Evolutionary conservation across 768 basidiomycete species (phyloP).

Genomic region (Trametopsis cervina): DNA sequence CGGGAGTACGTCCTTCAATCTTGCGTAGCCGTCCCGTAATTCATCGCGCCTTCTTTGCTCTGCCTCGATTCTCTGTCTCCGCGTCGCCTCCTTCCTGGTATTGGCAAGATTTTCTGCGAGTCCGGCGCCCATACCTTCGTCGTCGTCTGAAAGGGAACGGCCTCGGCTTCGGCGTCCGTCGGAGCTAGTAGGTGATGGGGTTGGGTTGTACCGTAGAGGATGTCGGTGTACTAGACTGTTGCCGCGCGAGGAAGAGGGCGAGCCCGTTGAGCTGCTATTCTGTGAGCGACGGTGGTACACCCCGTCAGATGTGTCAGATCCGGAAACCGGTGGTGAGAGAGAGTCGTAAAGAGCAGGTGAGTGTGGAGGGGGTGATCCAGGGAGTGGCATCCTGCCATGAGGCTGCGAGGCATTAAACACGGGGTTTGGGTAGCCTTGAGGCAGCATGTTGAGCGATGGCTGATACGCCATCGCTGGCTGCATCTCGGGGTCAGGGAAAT

Average conservation of each 20-base stretch:
- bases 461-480: constrained; percentile 57
- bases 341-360: constrained; percentile 79
- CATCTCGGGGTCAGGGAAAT: constrained; percentile 58
- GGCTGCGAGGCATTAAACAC: constrained; percentile 49
- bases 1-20: constrained; percentile 82
- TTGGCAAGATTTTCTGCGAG: constrained; percentile 68
- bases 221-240: constrained; percentile 72
- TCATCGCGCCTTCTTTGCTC: constrained; percentile 86
- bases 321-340: constrained; percentile 79
- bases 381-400: constrained; percentile 60
- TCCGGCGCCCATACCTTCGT: constrained; percentile 56
- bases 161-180: constrained; percentile 58
- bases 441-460: constrained; percentile 57
- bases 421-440: constrained; percentile 47
- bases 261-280: constrained; percentile 70
- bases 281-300: constrained; percentile 68
- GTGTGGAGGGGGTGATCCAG: constrained; percentile 56
- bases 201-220: constrained; percentile 68
- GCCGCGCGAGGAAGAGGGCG: constrained; percentile 70
- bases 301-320: constrained; percentile 85
- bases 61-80: constrained; percentile 82
- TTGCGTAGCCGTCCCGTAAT: constrained; percentile 83
- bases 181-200: constrained; percentile 70
- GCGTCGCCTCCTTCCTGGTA: constrained; percentile 77
- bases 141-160: constrained; percentile 67